A percentile compares a stretch with the other conserved stretches of the same genome.
Evolutionary conservation across 2,329 filamentous ascomycete genomes (phyloP).

Genomic region (Aaosphaeria pasadenensis): DNA sequence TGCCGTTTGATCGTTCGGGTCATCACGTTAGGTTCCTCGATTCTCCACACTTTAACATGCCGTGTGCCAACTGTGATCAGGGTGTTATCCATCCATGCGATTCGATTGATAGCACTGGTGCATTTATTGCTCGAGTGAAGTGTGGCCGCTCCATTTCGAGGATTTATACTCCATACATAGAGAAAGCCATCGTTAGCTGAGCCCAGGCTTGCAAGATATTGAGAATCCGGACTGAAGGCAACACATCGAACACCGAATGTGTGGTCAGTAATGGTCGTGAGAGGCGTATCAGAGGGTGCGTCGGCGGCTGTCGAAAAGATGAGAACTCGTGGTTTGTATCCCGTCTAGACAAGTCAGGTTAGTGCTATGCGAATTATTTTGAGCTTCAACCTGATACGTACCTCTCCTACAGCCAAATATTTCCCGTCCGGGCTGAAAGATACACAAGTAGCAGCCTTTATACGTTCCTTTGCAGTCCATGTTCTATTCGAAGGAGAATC

Average conservation of each 20-base stretch:
- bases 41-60: slow-evolving; percentile 90
- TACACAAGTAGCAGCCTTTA: slow-evolving; percentile 91
- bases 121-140: slow-evolving; percentile 88
- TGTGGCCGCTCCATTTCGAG: slow-evolving; percentile 75
- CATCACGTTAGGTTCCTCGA: slow-evolving; percentile 61
- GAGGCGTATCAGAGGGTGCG: slow-evolving; percentile 72
- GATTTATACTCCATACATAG: slow-evolving; percentile 84
- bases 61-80: slow-evolving; percentile 86
- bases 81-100: slow-evolving; percentile 84
- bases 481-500: slow-evolving; percentile 66
- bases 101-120: slow-evolving; percentile 78
- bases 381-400: slow-evolving; percentile 30
- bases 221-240: slow-evolving; percentile 84
- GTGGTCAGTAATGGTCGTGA: slow-evolving; percentile 86
- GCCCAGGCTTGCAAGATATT: slow-evolving; percentile 83
- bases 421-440: slow-evolving; percentile 83
- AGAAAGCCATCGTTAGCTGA: slow-evolving; percentile 90
- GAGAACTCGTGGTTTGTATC: slow-evolving; percentile 86
- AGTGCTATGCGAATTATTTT: not conserved
- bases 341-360: slow-evolving; percentile 57
- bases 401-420: slow-evolving; percentile 87
- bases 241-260: slow-evolving; percentile 84
- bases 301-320: slow-evolving; percentile 81
- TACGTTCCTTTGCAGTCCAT: slow-evolving; percentile 85
- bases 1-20: slow-evolving; percentile 46